Percentiles rank a stretch among this genome's conserved stretches.
phyloP scores from a whole-genome alignment of 2,329 filamentous ascomycete species.

The Colletotrichum noveboracense region DNA sequence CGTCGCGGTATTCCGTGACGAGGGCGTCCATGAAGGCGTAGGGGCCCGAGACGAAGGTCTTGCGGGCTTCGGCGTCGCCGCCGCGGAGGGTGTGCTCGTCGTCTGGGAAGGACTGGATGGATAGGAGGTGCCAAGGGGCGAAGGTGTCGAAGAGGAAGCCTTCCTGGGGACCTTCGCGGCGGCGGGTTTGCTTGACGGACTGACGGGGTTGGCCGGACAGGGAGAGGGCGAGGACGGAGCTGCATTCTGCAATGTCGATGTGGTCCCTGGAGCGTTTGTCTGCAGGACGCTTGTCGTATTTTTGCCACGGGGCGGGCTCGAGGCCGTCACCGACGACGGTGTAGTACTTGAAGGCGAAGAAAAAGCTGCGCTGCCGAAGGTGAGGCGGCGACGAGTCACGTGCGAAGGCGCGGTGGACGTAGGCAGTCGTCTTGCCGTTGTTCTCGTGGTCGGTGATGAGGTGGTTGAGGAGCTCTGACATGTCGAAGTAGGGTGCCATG shows the following conservation, averaged over 20 bases:
- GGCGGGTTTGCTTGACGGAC: conserved; percentile 52
- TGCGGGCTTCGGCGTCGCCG: conserved; percentile 52
- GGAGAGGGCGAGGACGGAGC: conserved; percentile 63
- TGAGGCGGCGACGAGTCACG: conserved; percentile 38
- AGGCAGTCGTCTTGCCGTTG: conserved; percentile 48
- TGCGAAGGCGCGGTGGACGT: conserved; percentile 54
- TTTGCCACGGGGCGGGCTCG: conserved; percentile 65
- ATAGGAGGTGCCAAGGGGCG: conserved; percentile 64
- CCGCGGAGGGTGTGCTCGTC: conserved; percentile 60
- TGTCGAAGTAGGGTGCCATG: conserved; percentile 63
- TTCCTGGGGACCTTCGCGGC: conserved; percentile 49
- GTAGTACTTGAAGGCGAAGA: conserved; percentile 71
- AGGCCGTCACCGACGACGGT: conserved; percentile 62
- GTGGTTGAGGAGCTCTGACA: conserved; percentile 63
- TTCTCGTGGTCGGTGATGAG: conserved; percentile 54
- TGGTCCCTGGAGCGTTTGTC: conserved; percentile 49
- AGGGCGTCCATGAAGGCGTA: conserved; percentile 66
- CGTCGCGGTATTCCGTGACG: conserved; percentile 65
- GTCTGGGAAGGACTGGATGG: conserved; percentile 64
- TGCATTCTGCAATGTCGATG: conserved; percentile 64
- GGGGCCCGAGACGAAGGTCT: conserved; percentile 64
- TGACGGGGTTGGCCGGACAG: conserved; percentile 56
- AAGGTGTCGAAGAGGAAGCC: conserved; percentile 64
- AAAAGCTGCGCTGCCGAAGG: conserved; percentile 60
- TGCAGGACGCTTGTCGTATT: conserved; percentile 51